These are phyloP conservation scores for Diaporthe sp. DNA, from an alignment of 2,329 filamentous ascomycete genomes.

Conservation along the genomic window DNA sequence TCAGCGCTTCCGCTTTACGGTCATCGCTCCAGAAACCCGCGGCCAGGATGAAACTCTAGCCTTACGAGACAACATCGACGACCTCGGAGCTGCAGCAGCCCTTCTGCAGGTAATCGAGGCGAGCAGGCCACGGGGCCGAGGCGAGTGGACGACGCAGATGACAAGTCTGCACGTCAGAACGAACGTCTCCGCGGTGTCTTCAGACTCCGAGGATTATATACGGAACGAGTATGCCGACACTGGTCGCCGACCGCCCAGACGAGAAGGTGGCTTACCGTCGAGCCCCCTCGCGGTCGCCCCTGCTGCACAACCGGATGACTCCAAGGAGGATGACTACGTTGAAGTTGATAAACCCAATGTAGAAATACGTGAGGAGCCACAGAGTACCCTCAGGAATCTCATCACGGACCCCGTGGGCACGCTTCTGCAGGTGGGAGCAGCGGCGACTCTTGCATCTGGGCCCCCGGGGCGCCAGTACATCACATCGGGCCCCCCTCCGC, in stretches of 20 bases:
- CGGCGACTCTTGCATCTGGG: not conserved
- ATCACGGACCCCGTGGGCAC: not conserved
- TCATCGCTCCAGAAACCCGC: not conserved
- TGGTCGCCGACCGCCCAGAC: not conserved
- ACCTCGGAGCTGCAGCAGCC: not conserved
- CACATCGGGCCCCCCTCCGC: not conserved
- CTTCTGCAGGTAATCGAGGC: not conserved
- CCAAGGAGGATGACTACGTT: not conserved
- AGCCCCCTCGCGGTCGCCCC: not conserved
- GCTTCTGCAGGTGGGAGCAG: not conserved
- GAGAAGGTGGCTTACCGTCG: not conserved
- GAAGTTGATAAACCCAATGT: not conserved
- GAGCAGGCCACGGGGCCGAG: not conserved
- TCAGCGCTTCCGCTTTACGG: not conserved
- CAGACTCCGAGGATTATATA: not conserved
- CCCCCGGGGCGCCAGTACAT: not conserved
- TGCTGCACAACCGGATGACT: not conserved
- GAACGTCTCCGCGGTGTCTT: not conserved
- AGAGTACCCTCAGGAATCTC: not conserved
- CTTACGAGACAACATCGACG: not conserved
- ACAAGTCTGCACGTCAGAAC: not conserved
- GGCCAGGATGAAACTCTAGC: not conserved
- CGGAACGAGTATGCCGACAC: not conserved
- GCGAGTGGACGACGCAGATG: not conserved
- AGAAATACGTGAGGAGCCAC: not conserved